Evolutionary conservation across 495 filamentous ascomycete species (phyloP), one percentile per base, ranked within the genome.

Genomic region (Penicillium dipodomyicola): DNA sequence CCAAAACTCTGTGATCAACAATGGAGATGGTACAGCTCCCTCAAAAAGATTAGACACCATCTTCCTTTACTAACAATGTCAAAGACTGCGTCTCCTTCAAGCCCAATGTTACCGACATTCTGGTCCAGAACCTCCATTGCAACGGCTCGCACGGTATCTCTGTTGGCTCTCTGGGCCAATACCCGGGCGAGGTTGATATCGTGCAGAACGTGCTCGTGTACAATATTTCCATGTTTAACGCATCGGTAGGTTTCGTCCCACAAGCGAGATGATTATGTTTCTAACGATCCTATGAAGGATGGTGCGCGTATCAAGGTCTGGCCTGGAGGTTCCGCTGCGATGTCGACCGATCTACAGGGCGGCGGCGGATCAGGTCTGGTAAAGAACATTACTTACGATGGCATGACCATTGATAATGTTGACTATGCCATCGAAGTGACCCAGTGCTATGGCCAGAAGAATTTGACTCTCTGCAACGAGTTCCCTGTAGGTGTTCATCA

Each of bases 61-160:
- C 15, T 39, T n/a, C 35, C n/a, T 12, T 39, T 39, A 39, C 5
- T 2, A 37, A 27, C n/a, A 20, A 9, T 5, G 20, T 56, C 11
- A 2, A 29, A 76, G 80, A 90, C 64, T 90, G 86, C 57, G 86
- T 90, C n/a, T 84, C 84, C 11, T 89, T 90, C 78, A 90, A 91
- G 67, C 87, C 87, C 2, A 90, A 90, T 67, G 84, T 79, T 66
- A 88, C 85, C n/a, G 77, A 90, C 52, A 84, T 91, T 51, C 72
- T 91, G 6, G 81, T 90, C 17, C 85, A 89, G 67, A 86, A 86
- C 54, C 65, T 91, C 19, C 73, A 76, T 52, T 91, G 87, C 70
- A 86, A 85, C 54, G 87, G 87, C 45, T 88, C 84, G 12, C 86
- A 89, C 66, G 86, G 86, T n/a, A 87, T 88, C 60, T 84, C 80